These are phyloP conservation scores for Paulownia fortunei DNA, from an alignment of 257 asterid genomes.

Conservation along the genomic window DNA sequence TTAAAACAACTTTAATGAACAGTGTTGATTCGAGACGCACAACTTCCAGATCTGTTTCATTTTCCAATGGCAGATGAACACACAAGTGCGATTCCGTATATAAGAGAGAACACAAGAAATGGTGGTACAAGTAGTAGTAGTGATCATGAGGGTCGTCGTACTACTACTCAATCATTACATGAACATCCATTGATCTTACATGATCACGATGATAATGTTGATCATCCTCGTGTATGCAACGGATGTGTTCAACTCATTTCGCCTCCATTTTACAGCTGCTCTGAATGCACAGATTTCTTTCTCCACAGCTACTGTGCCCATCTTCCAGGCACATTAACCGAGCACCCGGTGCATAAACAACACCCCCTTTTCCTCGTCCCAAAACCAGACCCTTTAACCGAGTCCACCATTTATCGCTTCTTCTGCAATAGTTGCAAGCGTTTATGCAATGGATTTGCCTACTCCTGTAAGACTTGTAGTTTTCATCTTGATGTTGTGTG, in stretches of 20 bases:
- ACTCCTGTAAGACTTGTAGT: too few species aligned
- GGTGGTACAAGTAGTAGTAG: not conserved
- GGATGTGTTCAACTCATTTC: not conserved
- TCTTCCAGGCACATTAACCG: not conserved
- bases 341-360: not conserved
- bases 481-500: too few species aligned
- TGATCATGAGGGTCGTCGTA: not conserved
- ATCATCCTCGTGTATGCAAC: too few species aligned
- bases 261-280: slow-evolving; percentile 13
- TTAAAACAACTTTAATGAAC: not conserved
- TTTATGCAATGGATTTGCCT: too few species aligned
- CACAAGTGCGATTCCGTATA: not conserved
- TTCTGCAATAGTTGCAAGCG: not conserved
- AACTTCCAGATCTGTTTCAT: not conserved
- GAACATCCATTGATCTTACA: not conserved
- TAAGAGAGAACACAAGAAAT: not conserved
- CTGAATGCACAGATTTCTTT: not conserved
- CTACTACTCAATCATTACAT: not conserved
- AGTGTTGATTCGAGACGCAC: not conserved
- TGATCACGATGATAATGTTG: not conserved
- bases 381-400: too few species aligned
- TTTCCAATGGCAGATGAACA: not conserved
- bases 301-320: not conserved
- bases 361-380: not conserved
- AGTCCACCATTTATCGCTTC: not conserved